Evolutionary conservation across 306 rosid genomes (phyloP).

Genomic region (Elaeagnus macrophylla): DNA sequence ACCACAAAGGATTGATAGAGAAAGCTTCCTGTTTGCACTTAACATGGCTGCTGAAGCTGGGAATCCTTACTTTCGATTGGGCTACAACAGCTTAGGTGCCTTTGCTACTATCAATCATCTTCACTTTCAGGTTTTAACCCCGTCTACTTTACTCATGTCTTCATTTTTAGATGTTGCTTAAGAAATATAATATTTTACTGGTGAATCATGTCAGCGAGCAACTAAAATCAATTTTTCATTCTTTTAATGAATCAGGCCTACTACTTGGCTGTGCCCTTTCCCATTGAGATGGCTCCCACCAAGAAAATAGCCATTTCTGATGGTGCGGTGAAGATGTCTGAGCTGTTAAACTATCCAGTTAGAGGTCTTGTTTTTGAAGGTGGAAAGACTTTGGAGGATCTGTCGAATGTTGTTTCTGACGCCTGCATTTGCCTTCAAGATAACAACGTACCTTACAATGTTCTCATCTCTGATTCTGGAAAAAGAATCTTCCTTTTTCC

Average conservation of each 20-base stretch:
- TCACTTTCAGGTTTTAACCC: conserved; percentile 72
- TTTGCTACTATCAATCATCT: conserved; percentile 98
- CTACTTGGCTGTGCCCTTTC: conserved; percentile 73
- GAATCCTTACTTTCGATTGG: conserved; percentile 66
- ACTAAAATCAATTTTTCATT: conserved; percentile 2
- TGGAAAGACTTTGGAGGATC: conserved; percentile 44
- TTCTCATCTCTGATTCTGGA: conserved; percentile 76
- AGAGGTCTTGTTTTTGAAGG: conserved; percentile 86
- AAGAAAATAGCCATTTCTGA: conserved; percentile 41
- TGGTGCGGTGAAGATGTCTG: conserved; percentile 54
- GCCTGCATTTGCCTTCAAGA: conserved; percentile 83
- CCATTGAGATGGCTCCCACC: conserved; percentile 80
- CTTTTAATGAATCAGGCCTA: conserved; percentile 51
- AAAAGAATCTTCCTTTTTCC: conserved; percentile 66
- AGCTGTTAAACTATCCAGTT: conserved; percentile 66
- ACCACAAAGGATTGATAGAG: conserved; percentile 81
- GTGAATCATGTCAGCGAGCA: conserved; percentile 4
- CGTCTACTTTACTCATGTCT: not conserved
- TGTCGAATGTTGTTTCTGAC: conserved; percentile 61
- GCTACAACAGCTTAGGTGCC: conserved; percentile 95
- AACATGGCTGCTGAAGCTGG: conserved; percentile 81
- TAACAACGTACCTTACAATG: conserved; percentile 77
- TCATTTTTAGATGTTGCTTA: not conserved
- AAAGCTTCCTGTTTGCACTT: conserved; percentile 77
- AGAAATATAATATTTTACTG: not conserved